A percentile compares a stretch with the other conserved stretches of the same genome.
These are phyloP conservation scores for Gypsophila paniculata DNA, from an alignment of 179 eudicot species.

Conservation along the genomic window DNA sequence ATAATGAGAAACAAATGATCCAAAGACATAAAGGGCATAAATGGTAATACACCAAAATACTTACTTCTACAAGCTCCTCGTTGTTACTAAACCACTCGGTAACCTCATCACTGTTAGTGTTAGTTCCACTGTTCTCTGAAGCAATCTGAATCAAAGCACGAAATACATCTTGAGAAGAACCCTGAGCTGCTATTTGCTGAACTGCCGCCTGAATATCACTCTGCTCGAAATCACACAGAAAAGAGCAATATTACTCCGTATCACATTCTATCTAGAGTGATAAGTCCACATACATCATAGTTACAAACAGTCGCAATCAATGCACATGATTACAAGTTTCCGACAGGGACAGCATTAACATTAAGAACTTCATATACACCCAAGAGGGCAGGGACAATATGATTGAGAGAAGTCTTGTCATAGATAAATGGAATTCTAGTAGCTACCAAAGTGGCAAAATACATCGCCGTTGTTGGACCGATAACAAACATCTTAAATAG, in stretches of 20 bases:
- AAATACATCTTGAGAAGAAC: conserved; percentile 57
- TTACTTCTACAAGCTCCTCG: conserved; percentile 59
- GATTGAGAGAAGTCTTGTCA: too few relatives aligned
- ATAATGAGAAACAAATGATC: not conserved
- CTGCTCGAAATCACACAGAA: conserved; percentile 27
- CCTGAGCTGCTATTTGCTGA: conserved; percentile 42
- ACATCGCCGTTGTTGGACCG: too few relatives aligned
- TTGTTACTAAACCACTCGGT: conserved; percentile 47
- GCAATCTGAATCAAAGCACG: conserved; percentile 51
- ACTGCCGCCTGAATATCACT: conserved; percentile 43
- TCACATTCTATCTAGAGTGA: not conserved
- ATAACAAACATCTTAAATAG: not conserved
- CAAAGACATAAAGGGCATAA: not conserved
- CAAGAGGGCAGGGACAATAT: too few relatives aligned
- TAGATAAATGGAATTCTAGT: too few relatives aligned
- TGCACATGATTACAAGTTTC: not conserved
- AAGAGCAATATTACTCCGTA: not conserved
- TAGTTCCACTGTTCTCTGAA: conserved; percentile 26
- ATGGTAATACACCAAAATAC: conserved; percentile 12
- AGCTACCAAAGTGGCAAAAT: too few relatives aligned
- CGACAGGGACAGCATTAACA: not conserved
- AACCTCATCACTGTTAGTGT: conserved; percentile 26
- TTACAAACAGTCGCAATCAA: not conserved
- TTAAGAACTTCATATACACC: not conserved
- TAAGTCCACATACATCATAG: not conserved